These are phyloP conservation scores for Exserohilum turcica DNA, from an alignment of 2,329 filamentous ascomycete genomes.

Conservation along the genomic window DNA sequence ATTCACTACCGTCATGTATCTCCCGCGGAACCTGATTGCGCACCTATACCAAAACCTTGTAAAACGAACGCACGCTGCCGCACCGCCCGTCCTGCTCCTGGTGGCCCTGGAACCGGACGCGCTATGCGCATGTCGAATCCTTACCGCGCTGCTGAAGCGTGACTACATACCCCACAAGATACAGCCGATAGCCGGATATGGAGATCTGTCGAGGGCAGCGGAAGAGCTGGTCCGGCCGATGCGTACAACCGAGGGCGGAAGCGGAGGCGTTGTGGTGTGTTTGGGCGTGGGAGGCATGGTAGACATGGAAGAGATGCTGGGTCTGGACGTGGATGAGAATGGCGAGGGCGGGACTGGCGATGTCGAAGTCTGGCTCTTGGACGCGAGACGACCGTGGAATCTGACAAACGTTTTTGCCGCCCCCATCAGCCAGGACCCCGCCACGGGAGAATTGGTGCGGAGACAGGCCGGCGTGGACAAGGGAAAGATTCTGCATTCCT, in stretches of 20 bases:
- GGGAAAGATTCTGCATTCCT: constrained; percentile 72
- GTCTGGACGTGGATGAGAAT: constrained; percentile 72
- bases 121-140: constrained; percentile 91
- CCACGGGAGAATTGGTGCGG: constrained; percentile 55
- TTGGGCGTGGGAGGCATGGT: constrained; percentile 91
- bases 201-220: constrained; percentile 80
- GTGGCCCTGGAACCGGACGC: constrained; percentile 94
- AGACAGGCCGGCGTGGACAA: constrained; percentile 70
- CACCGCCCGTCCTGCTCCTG: constrained; percentile 87
- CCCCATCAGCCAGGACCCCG: constrained; percentile 48
- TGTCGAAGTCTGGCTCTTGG: constrained; percentile 95
- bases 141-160: constrained; percentile 90
- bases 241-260: constrained; percentile 82
- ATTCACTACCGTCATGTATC: constrained; percentile 71
- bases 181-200: constrained; percentile 90
- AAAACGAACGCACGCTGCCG: constrained; percentile 83
- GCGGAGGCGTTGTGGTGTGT: constrained; percentile 87
- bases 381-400: constrained; percentile 93
- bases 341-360: constrained; percentile 69
- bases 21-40: constrained; percentile 85
- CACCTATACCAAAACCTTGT: constrained; percentile 91
- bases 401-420: constrained; percentile 90
- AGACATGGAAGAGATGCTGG: constrained; percentile 80
- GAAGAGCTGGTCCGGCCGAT: constrained; percentile 80
- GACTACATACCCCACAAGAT: constrained; percentile 99